Evolutionary conservation across 139 green algal species (phyloP).

Genomic region (Deuterostichococcus epilithicus): DNA sequence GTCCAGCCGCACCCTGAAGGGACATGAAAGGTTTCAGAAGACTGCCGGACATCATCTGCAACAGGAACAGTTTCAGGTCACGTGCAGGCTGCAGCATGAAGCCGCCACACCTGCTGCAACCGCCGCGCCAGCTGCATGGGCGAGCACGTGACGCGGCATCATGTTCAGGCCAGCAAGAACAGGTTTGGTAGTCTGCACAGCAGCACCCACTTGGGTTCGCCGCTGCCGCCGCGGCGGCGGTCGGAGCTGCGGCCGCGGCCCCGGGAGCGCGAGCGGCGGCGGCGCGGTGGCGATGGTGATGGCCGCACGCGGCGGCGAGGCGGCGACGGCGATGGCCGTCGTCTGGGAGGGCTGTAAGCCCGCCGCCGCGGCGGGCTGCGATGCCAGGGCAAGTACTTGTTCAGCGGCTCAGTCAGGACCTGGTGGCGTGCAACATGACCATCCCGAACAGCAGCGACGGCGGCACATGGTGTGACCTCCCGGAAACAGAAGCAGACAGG

Average conservation of each 20-base stretch:
- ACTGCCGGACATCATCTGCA: too few relatives aligned
- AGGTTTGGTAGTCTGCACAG: neutral
- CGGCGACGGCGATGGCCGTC: constrained; percentile 10
- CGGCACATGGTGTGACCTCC: too few relatives aligned
- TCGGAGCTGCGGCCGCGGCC: neutral
- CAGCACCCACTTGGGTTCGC: neutral
- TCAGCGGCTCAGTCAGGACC: too few relatives aligned
- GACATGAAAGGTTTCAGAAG: too few relatives aligned
- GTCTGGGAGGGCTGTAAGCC: neutral
- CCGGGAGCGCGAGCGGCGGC: neutral
- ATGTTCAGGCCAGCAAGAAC: neutral
- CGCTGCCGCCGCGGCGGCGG: neutral
- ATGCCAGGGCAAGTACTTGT: too few relatives aligned
- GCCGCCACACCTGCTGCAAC: neutral
- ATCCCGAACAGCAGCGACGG: too few relatives aligned
- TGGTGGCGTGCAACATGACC: too few relatives aligned
- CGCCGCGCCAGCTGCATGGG: neutral
- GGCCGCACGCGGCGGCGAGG: neutral
- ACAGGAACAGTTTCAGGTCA: constrained; percentile 5
- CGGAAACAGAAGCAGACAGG: too few relatives aligned
- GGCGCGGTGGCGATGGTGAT: neutral
- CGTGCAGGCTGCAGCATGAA: neutral
- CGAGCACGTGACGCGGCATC: neutral
- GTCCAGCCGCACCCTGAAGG: neutral
- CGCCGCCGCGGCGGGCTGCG: neutral